Base-by-base conservation (phyloP, 176 grass and related monocot species). In the Eremochloa ophiuroides region DNA sequence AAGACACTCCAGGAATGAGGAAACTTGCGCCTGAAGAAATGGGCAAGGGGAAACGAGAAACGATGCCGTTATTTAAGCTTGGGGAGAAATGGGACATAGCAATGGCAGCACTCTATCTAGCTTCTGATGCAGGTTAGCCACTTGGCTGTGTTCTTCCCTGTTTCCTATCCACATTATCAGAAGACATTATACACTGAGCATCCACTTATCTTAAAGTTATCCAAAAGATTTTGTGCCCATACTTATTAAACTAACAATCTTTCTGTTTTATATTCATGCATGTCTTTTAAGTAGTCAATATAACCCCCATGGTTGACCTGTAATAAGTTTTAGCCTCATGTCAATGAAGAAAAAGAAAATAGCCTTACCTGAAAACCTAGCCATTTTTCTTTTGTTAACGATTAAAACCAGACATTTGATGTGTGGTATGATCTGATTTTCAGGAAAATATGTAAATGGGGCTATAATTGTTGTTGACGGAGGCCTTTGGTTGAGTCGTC, bases 401-500 rank as follows among this genome's bases (percentile, higher is more conserved):
- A 27, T 15, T 43, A 9, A 67, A 71, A 71, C 22, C 15, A 48
- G 3, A 16, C 41, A 85, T 77, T 71, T 89, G 28, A 85, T 71
- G 62, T 59, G 35, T 14, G 34, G 6, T 76, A 72, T 6, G 56
- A 70, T 90, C 38, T 20, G 31, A 73, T 78, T 61, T 86, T 40
- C 63, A 98, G 96, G 96, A 3, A 99, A 99, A 76, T 99, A 91
- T 61, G 87, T 99, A 73, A 99, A 99, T 83, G 93, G 96, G n/a
- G 89, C 88, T 60, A 88, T 86, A 16, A 7, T 99, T 42, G 59
- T 95, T 46, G 96, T 99, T 11, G 96, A 99, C 74, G 93, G 96
- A 83, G 96, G 93, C 38, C 83, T 86, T 62, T 95, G 96, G 96
- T 79, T 99, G 69, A 99, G 93, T 86, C 86, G 5, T 5, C 93